Evolutionary conservation across 2,329 filamentous ascomycete genomes (phyloP).

Genomic region (Stenocarpella maydis): DNA sequence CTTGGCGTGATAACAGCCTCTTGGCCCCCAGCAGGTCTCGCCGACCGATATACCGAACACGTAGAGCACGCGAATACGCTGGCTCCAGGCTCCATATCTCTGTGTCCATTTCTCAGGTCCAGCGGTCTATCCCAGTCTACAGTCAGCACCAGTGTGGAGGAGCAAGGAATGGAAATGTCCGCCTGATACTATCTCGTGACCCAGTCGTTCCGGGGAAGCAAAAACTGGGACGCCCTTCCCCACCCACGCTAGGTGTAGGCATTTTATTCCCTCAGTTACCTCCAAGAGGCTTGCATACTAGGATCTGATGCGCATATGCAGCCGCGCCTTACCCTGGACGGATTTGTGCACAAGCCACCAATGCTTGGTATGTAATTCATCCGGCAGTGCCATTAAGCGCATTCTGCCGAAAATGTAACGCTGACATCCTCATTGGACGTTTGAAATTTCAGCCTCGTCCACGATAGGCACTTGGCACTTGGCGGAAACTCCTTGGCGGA

Average conservation of each 20-base stretch:
- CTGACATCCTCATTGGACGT: neutral
- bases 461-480: conserved; percentile 15
- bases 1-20: conserved; percentile 26
- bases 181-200: neutral
- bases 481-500: neutral
- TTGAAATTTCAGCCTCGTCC: conserved; percentile 23
- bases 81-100: neutral
- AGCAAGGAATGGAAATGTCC: neutral
- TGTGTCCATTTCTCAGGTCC: neutral
- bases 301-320: conserved; percentile 12
- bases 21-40: conserved; percentile 13
- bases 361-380: conserved; percentile 8
- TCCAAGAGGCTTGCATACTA: neutral
- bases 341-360: conserved; percentile 9
- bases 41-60: conserved; percentile 12
- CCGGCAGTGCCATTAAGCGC: conserved; percentile 8
- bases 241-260: conserved; percentile 16
- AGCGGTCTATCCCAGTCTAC: neutral
- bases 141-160: neutral
- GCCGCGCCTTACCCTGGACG: conserved; percentile 6
- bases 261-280: conserved; percentile 22
- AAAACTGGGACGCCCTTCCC: neutral
- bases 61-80: too few relatives aligned
- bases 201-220: neutral
- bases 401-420: conserved; percentile 16